phyloP scores from a whole-genome alignment of 208 protist species.

The Trypanosoma mega region DNA sequence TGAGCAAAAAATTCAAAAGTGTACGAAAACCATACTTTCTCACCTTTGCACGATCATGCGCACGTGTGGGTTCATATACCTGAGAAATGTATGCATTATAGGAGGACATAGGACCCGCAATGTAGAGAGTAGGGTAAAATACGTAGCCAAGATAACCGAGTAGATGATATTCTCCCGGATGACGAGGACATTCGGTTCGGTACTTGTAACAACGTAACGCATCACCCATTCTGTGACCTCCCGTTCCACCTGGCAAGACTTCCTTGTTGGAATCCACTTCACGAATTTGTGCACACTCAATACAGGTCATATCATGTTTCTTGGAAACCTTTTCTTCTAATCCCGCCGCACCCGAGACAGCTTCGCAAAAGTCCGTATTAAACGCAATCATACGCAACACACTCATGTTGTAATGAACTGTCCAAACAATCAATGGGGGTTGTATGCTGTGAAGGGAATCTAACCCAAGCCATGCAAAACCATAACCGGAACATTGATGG shows the following conservation, averaged over 20 bases:
- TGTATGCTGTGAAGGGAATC: conserved; percentile 29
- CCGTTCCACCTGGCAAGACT: too few relatives aligned
- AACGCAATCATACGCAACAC: conserved; percentile 79
- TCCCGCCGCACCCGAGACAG: conserved; percentile 16
- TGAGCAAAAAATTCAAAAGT: conserved; percentile 27
- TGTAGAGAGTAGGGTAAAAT: conserved; percentile 84
- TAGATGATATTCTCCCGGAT: conserved; percentile 56
- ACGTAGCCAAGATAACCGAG: conserved; percentile 73
- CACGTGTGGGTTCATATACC: conserved; percentile 40
- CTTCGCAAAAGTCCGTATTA: conserved; percentile 55
- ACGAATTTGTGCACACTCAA: conserved; percentile 43
- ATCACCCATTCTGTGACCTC: neutral
- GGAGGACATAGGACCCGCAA: conserved; percentile 81
- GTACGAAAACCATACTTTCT: conserved; percentile 40
- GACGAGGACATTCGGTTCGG: conserved; percentile 39
- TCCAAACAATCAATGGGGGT: conserved; percentile 43
- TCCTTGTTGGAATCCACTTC: conserved; percentile 27
- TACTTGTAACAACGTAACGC: conserved; percentile 46
- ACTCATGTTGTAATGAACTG: conserved; percentile 71
- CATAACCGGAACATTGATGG: conserved; percentile 32
- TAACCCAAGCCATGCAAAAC: conserved; percentile 47
- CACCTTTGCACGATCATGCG: conserved; percentile 13
- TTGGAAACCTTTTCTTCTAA: conserved; percentile 3
- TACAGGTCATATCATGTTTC: conserved; percentile 40
- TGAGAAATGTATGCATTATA: conserved; percentile 91